A percentile compares a stretch with the other conserved stretches of the same genome.
phyloP scores from a whole-genome alignment of 192 early-diverging fungal genomes.

The Entrophospora sp. region DNA sequence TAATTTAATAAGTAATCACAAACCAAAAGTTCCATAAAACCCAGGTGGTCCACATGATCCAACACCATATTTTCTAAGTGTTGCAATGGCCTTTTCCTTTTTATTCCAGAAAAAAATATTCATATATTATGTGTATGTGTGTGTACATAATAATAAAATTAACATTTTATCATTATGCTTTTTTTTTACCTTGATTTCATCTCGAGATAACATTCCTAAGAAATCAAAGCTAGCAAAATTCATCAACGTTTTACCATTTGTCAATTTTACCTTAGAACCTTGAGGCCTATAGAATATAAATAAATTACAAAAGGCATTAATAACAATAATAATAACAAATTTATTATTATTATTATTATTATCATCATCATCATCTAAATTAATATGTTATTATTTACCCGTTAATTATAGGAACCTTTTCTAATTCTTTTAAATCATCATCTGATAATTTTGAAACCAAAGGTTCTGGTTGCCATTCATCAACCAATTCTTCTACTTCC shows the following conservation, averaged over 20 bases:
- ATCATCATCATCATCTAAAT: neutral
- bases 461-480: constrained; percentile 93
- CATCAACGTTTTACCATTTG: constrained; percentile 49
- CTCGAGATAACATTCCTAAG: constrained; percentile 66
- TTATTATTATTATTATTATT: too few relatives aligned
- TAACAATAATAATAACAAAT: too few relatives aligned
- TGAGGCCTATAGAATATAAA: constrained; percentile 30
- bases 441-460: constrained; percentile 68
- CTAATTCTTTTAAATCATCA: constrained; percentile 62
- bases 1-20: too few relatives aligned
- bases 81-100: constrained; percentile 67
- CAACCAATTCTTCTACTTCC: constrained; percentile 90
- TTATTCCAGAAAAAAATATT: neutral
- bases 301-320: too few relatives aligned
- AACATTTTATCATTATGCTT: too few relatives aligned
- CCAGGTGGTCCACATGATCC: constrained; percentile 92
- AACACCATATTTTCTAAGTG: constrained; percentile 87
- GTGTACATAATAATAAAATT: too few relatives aligned
- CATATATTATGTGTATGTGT: constrained; percentile 1
- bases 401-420: constrained; percentile 63
- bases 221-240: constrained; percentile 89
- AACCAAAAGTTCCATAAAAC: constrained; percentile 82
- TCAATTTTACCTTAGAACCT: constrained; percentile 54
- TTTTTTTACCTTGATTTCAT: constrained; percentile 49
- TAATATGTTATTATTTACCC: constrained; percentile 34